phyloP scores from a whole-genome alignment of 2,329 filamentous ascomycete species.

The Coniochaeta prunicola region DNA sequence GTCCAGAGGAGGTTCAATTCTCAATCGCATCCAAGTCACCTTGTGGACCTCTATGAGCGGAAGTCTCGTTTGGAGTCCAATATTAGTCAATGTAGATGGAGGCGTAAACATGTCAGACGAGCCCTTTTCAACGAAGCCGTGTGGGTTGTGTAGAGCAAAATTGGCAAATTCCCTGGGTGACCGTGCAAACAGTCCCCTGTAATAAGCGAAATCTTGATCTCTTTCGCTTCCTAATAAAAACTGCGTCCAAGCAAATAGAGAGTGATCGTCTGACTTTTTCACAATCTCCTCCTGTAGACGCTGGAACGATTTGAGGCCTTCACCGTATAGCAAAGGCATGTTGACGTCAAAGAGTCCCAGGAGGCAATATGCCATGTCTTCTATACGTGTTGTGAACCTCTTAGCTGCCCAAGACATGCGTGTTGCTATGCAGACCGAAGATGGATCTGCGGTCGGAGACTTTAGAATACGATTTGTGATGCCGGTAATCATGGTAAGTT shows the following conservation, averaged over 20 bases:
- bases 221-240: not conserved
- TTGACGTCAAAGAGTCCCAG: constrained; percentile 2
- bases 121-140: not conserved
- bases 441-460: not conserved
- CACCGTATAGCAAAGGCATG: constrained; percentile 3
- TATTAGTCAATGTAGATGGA: not conserved
- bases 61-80: not conserved
- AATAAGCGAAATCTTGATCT: not conserved
- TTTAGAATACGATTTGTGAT: not conserved
- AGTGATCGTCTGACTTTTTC: not conserved
- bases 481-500: not conserved
- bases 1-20: not conserved
- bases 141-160: not conserved
- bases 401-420: not conserved
- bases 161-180: not conserved
- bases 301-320: not conserved
- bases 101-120: not conserved
- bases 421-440: constrained; percentile 2
- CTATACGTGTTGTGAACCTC: not conserved
- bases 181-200: not conserved
- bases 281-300: constrained; percentile 1
- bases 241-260: not conserved
- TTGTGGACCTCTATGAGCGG: not conserved
- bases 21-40: not conserved
- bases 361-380: constrained; percentile 1